Evolutionary conservation across 2,329 filamentous ascomycete genomes (phyloP), one percentile per base, ranked within the genome.

Genomic region (Escovopsis weberi): DNA sequence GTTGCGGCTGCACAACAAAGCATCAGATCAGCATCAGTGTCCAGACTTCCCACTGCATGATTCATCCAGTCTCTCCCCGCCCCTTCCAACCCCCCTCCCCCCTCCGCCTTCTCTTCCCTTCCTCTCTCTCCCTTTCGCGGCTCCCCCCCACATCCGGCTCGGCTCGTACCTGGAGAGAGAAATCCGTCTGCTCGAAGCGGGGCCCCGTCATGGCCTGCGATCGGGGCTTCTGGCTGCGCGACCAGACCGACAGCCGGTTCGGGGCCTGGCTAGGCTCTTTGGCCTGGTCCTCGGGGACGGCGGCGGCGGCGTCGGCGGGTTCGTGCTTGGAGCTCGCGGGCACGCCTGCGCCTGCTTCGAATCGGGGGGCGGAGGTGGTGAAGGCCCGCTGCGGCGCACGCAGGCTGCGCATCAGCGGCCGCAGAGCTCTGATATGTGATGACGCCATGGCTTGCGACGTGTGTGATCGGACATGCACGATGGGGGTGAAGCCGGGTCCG

Each of bases 171-270:
- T 98, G 91, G 52, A 82, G 67, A 54, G 81, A 78, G 67, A 96
- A 89, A 57, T 94, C 85, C 32, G 86, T 96, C 77, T 96, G 89
- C 72, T 98, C 91, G 58, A 98, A 98, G 53, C 89, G 74, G 50
- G 91, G 91, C 36, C 91, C 91, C 36, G 79, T 78, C 89, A 98
- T 98, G 42, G 87, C 91, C 62, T 78, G 65, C 42, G 77, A 74
- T 55, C 89, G 74, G 34, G 86, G 78, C 63, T 78, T 77, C 72
- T 98, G 91, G 67, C 78, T 94, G 57, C 77, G 68, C 47, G 85
- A 86, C 91, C 91, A 98, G 46, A 85, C 74, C 6, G 66, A 75
- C 46, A 70, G 66, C 48, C 87, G 78, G 70, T 98, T 98, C 19
- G 91, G 91, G 30, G 89, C 85, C 69, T 98, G 91, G 61, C 70